These are phyloP conservation scores for Geranium brycei DNA, from an alignment of 345 rosid species.

Conservation along the genomic window DNA sequence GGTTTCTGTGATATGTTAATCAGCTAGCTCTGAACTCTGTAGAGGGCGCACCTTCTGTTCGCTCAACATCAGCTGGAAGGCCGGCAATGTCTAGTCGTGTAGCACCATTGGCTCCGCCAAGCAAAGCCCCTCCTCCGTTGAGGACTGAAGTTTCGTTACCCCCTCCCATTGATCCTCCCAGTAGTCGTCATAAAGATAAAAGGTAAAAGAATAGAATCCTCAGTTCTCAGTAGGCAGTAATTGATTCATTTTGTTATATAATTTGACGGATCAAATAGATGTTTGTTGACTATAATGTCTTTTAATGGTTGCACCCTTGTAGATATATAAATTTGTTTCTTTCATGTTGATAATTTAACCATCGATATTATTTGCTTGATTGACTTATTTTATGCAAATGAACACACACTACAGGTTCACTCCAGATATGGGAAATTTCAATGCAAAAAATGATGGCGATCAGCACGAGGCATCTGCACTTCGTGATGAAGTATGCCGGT, in stretches of 20 bases:
- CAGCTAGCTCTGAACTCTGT: constrained; percentile 43
- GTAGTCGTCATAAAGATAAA: constrained; percentile 40
- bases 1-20: constrained; percentile 6
- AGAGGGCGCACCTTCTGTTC: constrained; percentile 32
- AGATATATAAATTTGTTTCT: neutral
- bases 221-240: neutral
- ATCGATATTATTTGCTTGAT: neutral
- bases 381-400: neutral
- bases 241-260: neutral
- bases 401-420: constrained; percentile 38
- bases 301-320: neutral
- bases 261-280: no score
- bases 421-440: constrained; percentile 34
- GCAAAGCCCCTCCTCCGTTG: constrained; percentile 32
- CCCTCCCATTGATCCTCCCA: constrained; percentile 56
- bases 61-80: constrained; percentile 53
- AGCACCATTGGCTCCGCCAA: constrained; percentile 45
- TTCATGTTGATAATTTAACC: no score
- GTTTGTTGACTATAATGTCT: neutral
- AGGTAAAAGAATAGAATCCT: constrained; percentile 25
- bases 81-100: constrained; percentile 36
- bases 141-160: constrained; percentile 51
- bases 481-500: constrained; percentile 68
- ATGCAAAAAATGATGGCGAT: constrained; percentile 33
- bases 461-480: constrained; percentile 88